Evolutionary conservation across 345 rosid species (phyloP).

Genomic region (Sisymbrium irio): DNA sequence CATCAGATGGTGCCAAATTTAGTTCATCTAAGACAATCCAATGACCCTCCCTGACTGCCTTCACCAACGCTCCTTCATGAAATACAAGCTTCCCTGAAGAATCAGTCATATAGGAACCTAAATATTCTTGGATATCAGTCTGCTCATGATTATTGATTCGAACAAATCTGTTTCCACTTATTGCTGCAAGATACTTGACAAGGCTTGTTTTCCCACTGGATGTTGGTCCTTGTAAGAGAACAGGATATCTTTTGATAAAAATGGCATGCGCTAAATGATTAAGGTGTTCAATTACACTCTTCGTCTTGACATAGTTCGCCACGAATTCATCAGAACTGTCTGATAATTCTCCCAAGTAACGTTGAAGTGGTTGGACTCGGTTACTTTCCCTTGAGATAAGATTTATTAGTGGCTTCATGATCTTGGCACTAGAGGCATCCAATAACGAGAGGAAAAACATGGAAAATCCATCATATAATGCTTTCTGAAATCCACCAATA

Average conservation of each 20-base stretch:
- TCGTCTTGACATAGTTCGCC: slow-evolving; percentile 64
- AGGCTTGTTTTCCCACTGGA: slow-evolving; percentile 99
- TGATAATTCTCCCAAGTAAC: slow-evolving; percentile 46
- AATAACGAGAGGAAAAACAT: slow-evolving; percentile 89
- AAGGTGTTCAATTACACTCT: slow-evolving; percentile 72
- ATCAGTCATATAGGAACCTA: slow-evolving; percentile 86
- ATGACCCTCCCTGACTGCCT: slow-evolving; percentile 83
- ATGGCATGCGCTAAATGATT: slow-evolving; percentile 79
- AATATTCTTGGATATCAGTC: slow-evolving; percentile 88
- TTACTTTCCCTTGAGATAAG: slow-evolving; percentile 48
- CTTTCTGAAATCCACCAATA: slow-evolving; percentile 57
- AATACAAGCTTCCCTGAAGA: slow-evolving; percentile 80
- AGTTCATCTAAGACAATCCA: slow-evolving; percentile 98
- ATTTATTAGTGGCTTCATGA: slow-evolving; percentile 59
- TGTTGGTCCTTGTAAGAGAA: slow-evolving; percentile 94
- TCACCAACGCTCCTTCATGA: slow-evolving; percentile 91
- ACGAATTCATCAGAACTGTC: slow-evolving; percentile 42
- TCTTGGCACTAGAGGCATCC: slow-evolving; percentile 74
- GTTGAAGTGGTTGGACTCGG: slow-evolving; percentile 30
- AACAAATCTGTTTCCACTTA: slow-evolving; percentile 84
- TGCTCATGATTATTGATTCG: slow-evolving; percentile 96
- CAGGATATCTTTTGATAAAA: slow-evolving; percentile 77
- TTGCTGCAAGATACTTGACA: slow-evolving; percentile 87
- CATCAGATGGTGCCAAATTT: slow-evolving; percentile 97
- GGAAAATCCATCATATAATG: slow-evolving; percentile 79